Base-by-base conservation (phyloP, 1,284 basidiomycete species). In the Heterobasidion occidentale region DNA sequence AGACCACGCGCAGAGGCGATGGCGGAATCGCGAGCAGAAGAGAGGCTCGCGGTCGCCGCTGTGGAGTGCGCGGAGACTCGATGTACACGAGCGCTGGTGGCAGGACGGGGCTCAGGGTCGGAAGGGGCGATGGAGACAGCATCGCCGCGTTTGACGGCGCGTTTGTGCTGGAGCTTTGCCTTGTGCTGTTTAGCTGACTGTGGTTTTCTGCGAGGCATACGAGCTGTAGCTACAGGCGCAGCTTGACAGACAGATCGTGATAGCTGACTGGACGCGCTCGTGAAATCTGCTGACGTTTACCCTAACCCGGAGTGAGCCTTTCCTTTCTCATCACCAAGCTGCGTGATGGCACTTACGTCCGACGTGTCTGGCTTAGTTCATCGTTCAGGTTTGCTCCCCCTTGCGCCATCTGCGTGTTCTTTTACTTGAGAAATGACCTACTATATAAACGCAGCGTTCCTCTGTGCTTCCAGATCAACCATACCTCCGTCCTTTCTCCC, bases 91-190 rank as follows among this genome's bases (percentile, higher is more conserved):
- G 71, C 70, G 53, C 67, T 58, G 19, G 78, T n/a, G 14, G 33
- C 36, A 77, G 70, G 36, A 20, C 15, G 42, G 20, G 12, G 45
- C 38, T 42, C n/a, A 11, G 8, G 8, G 27, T 36, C 34, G 9
- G n/a, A 34, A 45, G 45, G 11, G 17, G 34, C 45, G 15, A 14
- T 19, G n/a, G 77, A 70, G n/a, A 62, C 52, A 5, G 77, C 67
- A 61, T 92, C 88, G 17, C 89, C 91, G 36, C 91, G 83, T 68
- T 94, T 94, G 36, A 86, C 71, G 1, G 91, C 91, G 19, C 91
- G 84, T 64, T 88, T 89, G 59, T 83, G 76, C 66, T 87, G 82
- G 6, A 85, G 76, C 60, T 88, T 79, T 7, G 79, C 81, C 63
- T 86, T 90, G 64, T 83, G 86, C 67, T 88, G 77, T 61, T 86